Evolutionary conservation across 2,329 filamentous ascomycete species (phyloP).

Genomic region (Exophiala oligosperma): DNA sequence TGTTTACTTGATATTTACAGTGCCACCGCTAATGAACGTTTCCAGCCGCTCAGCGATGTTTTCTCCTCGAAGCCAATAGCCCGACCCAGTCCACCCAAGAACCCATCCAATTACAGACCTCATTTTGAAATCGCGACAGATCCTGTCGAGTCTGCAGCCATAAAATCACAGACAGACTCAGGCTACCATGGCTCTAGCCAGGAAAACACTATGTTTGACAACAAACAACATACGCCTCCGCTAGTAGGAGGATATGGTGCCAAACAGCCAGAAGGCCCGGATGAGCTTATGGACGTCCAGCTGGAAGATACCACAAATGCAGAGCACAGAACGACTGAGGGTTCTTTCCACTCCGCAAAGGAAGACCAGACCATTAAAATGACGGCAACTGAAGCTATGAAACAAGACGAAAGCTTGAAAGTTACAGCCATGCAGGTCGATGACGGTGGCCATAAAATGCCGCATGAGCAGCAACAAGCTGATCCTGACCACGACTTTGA

Average conservation of each 20-base stretch:
- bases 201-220: conserved; percentile 41
- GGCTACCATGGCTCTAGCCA: conserved; percentile 50
- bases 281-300: conserved; percentile 31
- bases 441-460: not conserved
- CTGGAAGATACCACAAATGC: conserved; percentile 36
- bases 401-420: conserved; percentile 30
- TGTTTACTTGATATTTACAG: conserved; percentile 26
- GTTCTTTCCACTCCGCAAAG: conserved; percentile 48
- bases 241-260: too few species aligned
- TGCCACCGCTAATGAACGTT: conserved; percentile 18
- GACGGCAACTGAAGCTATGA: conserved; percentile 24
- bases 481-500: conserved; percentile 41
- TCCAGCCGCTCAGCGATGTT: conserved; percentile 49
- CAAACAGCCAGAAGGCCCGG: not conserved
- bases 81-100: conserved; percentile 34
- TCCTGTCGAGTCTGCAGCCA: conserved; percentile 31
- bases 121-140: conserved; percentile 33
- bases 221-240: too few species aligned
- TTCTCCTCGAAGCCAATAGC: conserved; percentile 44
- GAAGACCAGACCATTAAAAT: conserved; percentile 36
- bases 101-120: conserved; percentile 36
- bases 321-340: conserved; percentile 40
- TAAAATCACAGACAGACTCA: conserved; percentile 47
- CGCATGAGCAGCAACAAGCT: conserved; percentile 26
- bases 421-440: conserved; percentile 30